Evolutionary conservation across 257 asterid species (phyloP).

Genomic region (Verbascum thapsus): DNA sequence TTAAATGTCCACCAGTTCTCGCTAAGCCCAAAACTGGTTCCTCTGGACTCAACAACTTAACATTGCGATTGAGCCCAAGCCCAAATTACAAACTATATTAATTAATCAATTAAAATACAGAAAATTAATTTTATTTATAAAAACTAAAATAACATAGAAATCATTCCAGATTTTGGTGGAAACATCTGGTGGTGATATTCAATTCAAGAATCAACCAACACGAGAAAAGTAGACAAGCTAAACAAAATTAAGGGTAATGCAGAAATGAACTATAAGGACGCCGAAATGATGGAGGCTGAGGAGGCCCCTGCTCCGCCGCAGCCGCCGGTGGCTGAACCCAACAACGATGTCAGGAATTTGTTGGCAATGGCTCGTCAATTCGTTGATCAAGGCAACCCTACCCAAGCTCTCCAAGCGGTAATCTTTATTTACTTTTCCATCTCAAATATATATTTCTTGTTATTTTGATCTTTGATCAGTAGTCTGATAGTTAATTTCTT

Average conservation of each 20-base stretch:
- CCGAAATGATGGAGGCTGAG: conserved; percentile 83
- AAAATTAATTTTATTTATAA: no score
- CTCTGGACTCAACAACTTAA: not conserved
- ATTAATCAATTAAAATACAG: no score
- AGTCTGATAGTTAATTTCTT: conserved; percentile 17
- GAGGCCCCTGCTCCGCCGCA: conserved; percentile 31
- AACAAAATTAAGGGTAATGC: no score
- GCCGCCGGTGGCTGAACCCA: conserved; percentile 38
- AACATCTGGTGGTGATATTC: conserved; percentile 41
- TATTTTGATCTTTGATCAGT: conserved; percentile 32
- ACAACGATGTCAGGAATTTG: conserved; percentile 46
- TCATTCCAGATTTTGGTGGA: conserved; percentile 48
- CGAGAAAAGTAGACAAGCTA: not conserved
- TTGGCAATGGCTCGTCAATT: conserved; percentile 79
- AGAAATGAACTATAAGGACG: conserved; percentile 62
- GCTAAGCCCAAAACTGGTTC: no score
- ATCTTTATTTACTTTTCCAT: conserved; percentile 8
- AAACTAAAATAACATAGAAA: not conserved
- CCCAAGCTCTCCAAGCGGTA: conserved; percentile 94
- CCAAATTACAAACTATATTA: conserved; percentile 22
- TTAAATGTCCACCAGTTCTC: no score
- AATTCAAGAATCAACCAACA: not conserved
- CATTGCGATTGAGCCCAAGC: not conserved
- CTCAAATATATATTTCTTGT: conserved; percentile 11
- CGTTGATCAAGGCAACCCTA: conserved; percentile 72